Conservation (phyloP, 208 protist species). For the Wallacemonas sp. region DNA sequence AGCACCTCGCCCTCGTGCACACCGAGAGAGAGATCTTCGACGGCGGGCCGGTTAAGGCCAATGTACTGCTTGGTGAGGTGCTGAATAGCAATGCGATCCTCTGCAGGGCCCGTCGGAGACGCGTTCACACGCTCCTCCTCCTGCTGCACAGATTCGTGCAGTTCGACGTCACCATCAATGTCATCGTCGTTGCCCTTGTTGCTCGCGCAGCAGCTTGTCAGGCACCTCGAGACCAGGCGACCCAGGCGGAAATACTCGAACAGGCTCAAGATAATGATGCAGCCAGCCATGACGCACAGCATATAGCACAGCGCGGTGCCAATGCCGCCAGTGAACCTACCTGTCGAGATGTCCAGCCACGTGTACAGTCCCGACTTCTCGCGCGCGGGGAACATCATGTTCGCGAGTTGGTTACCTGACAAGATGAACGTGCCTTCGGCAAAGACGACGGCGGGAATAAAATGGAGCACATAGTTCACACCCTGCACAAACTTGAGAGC, state of each 20-base stretch:
- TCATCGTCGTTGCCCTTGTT: slow-evolving; percentile 21
- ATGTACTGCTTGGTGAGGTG: slow-evolving; percentile 64
- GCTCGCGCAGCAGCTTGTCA: slow-evolving; percentile 15
- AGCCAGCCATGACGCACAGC: slow-evolving; percentile 49
- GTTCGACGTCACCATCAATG: slow-evolving; percentile 17
- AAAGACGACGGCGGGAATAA: slow-evolving; percentile 73
- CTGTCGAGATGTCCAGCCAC: slow-evolving; percentile 29
- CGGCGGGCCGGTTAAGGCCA: slow-evolving; percentile 29
- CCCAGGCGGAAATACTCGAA: slow-evolving; percentile 60
- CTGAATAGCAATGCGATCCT: slow-evolving; percentile 66
- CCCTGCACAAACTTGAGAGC: slow-evolving; percentile 47
- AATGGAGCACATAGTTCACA: slow-evolving; percentile 53
- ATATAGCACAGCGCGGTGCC: slow-evolving; percentile 81
- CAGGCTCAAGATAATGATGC: slow-evolving; percentile 46
- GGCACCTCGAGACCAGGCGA: slow-evolving; percentile 16
- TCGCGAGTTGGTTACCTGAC: slow-evolving; percentile 41
- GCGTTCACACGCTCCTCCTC: slow-evolving; percentile 57
- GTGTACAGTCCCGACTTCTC: slow-evolving; percentile 39
- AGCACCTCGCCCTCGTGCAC: slow-evolving; percentile 82
- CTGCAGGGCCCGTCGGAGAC: slow-evolving; percentile 29
- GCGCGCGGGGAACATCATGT: slow-evolving; percentile 45
- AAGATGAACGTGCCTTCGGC: slow-evolving; percentile 77
- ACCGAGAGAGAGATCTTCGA: slow-evolving; percentile 71
- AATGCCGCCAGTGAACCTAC: slow-evolving; percentile 53
- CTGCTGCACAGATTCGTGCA: slow-evolving; percentile 29